Conservation (phyloP, 192 early-diverging fungal species). For the Linnemannia elongata region DNA sequence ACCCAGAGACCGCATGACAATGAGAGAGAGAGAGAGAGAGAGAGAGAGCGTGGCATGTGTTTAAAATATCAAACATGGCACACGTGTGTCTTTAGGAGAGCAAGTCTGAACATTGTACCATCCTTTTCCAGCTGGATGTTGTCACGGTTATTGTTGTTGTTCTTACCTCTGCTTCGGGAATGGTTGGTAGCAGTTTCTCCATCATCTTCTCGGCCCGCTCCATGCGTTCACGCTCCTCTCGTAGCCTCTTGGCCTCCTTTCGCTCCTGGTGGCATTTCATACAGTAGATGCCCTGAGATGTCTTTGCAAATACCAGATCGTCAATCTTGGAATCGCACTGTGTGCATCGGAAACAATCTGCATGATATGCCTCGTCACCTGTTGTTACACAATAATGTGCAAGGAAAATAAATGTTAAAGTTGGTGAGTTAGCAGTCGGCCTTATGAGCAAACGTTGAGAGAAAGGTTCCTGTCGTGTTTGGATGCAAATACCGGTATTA, state of each 20-base stretch:
- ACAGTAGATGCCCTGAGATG: constrained; percentile 84
- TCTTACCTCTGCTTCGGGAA: constrained; percentile 46
- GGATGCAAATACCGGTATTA: neutral
- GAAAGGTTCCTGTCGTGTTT: neutral
- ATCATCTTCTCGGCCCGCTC: constrained; percentile 34
- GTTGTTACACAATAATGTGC: constrained; percentile 5
- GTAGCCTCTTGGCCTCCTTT: constrained; percentile 72
- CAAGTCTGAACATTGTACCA: neutral
- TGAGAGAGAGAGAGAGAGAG: neutral
- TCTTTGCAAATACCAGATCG: constrained; percentile 84
- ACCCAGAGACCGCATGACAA: neutral
- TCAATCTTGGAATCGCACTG: constrained; percentile 81
- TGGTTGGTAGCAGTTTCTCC: constrained; percentile 45
- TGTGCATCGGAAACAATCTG: constrained; percentile 84
- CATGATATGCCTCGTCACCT: constrained; percentile 85
- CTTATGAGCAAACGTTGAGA: neutral
- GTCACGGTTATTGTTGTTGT: neutral
- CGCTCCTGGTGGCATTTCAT: constrained; percentile 79
- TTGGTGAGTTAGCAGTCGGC: neutral
- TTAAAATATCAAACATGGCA: neutral
- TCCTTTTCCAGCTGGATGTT: neutral
- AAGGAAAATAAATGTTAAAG: neutral
- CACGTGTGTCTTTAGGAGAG: neutral
- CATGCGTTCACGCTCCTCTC: constrained; percentile 65
- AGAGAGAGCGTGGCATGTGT: neutral